phyloP scores from a whole-genome alignment of 345 rosid genomes.

The Brassica incana region DNA sequence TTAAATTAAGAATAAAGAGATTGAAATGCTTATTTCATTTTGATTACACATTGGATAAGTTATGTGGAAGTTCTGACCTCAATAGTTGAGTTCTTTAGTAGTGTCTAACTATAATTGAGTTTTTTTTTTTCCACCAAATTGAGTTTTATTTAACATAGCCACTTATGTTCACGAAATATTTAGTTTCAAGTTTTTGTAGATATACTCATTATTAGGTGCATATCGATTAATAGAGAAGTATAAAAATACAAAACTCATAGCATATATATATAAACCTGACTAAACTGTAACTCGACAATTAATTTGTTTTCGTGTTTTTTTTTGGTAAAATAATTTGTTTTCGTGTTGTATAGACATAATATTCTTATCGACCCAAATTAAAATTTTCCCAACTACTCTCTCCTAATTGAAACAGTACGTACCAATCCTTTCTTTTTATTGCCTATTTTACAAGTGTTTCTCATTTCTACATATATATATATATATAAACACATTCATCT shows the following conservation, averaged over 20 bases:
- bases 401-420: conserved; percentile 46
- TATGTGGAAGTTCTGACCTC: background rate
- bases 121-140: too few relatives aligned
- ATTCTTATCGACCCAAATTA: conserved; percentile 51
- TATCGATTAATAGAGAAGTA: background rate
- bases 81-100: background rate
- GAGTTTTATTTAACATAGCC: background rate
- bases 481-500: conserved; percentile 22
- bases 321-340: background rate
- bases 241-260: background rate
- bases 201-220: background rate
- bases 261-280: background rate
- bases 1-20: background rate
- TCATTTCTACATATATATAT: background rate
- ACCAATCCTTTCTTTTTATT: conserved; percentile 36
- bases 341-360: conserved; percentile 26
- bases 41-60: background rate
- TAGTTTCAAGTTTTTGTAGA: background rate
- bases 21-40: background rate
- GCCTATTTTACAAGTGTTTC: background rate
- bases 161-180: conserved; percentile 10
- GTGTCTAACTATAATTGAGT: background rate
- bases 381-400: conserved; percentile 63
- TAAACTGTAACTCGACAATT: background rate
- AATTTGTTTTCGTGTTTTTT: background rate